phyloP scores from a whole-genome alignment of 345 rosid species.

The Capsella bursapastoris region DNA sequence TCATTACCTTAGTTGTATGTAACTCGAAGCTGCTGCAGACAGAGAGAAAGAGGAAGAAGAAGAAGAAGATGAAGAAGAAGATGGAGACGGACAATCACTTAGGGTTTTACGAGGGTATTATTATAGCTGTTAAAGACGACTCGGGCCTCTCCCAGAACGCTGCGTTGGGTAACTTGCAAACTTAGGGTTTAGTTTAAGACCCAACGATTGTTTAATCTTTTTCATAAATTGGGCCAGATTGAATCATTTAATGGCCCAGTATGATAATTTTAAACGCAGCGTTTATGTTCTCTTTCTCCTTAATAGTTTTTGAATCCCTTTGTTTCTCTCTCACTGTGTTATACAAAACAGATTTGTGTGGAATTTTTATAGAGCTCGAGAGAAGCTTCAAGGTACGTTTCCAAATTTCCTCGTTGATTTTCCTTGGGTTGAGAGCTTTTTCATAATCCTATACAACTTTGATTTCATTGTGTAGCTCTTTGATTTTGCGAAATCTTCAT shows the following conservation, averaged over 20 bases:
- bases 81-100: not conserved
- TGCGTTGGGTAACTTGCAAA: not conserved
- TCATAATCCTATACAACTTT: not conserved
- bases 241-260: slow-evolving; percentile 17
- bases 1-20: slow-evolving; percentile 12
- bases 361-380: slow-evolving; percentile 4
- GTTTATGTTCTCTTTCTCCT: not conserved
- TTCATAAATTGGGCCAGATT: slow-evolving; percentile 4
- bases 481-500: slow-evolving; percentile 3
- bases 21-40: slow-evolving; percentile 14
- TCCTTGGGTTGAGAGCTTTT: not conserved
- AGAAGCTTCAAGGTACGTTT: slow-evolving; percentile 32
- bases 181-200: not conserved
- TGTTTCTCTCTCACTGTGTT: not conserved
- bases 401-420: slow-evolving; percentile 4
- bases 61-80: not conserved
- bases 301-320: not conserved
- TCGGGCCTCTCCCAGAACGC: not conserved
- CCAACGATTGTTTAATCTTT: not conserved
- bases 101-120: slow-evolving; percentile 31
- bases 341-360: too few species aligned
- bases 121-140: slow-evolving; percentile 1
- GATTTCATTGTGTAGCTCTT: not conserved
- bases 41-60: slow-evolving; percentile 3
- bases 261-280: not conserved